phyloP scores from a whole-genome alignment of 768 basidiomycete genomes.

The Calocybe gangraenosa region DNA sequence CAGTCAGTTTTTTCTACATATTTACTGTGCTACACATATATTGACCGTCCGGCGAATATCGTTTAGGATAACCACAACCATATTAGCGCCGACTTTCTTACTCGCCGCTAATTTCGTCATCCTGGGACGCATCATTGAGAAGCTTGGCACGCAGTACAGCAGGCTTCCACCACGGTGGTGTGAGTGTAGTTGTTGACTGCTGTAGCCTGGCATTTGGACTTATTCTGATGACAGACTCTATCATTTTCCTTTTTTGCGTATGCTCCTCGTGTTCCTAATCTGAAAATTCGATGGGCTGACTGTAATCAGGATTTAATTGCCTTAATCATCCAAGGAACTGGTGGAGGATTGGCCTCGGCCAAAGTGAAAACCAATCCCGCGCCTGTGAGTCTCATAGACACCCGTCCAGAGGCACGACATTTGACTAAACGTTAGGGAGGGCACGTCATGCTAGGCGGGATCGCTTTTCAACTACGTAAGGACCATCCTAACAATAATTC shows the following conservation, averaged over 20 bases:
- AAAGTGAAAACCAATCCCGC: slow-evolving; percentile 14
- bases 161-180: slow-evolving; percentile 39
- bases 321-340: slow-evolving; percentile 60
- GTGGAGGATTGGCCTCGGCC: slow-evolving; percentile 47
- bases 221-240: slow-evolving; percentile 26
- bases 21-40: too few relatives aligned
- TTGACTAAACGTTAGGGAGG: too few relatives aligned
- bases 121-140: slow-evolving; percentile 40
- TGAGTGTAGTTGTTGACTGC: slow-evolving; percentile 17
- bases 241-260: slow-evolving; percentile 34
- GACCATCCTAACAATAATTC: neutral
- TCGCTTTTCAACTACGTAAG: slow-evolving; percentile 52
- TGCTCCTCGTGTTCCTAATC: neutral
- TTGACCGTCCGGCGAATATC: neutral
- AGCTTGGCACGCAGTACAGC: slow-evolving; percentile 45
- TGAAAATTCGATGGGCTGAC: neutral
- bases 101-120: slow-evolving; percentile 56
- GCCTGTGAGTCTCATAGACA: slow-evolving; percentile 13
- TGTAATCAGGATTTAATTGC: slow-evolving; percentile 46
- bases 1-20: slow-evolving; percentile 36
- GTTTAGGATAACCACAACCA: slow-evolving; percentile 38
- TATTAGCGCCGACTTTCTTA: slow-evolving; percentile 53
- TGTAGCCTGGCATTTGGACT: neutral
- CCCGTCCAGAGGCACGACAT: too few relatives aligned
- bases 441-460: slow-evolving; percentile 55